phyloP scores from a whole-genome alignment of 169 alveolate species.

The Amoebophrya sp. region DNA sequence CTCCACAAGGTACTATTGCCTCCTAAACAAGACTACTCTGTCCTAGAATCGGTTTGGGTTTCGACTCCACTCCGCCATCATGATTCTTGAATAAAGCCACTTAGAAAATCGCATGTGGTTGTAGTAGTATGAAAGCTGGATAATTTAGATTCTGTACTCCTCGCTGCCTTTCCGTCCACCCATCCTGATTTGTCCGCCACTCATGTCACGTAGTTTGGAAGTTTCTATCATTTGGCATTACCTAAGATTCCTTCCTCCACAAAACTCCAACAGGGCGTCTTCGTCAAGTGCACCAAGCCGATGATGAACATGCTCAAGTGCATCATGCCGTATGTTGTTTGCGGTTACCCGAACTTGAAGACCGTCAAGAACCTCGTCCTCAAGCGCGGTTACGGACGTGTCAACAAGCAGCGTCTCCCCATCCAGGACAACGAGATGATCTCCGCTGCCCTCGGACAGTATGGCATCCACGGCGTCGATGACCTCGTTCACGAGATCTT shows the following conservation, averaged over 20 bases:
- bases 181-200: constrained; percentile 39
- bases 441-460: constrained; percentile 69
- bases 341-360: constrained; percentile 92
- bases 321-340: constrained; percentile 93
- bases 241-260: not conserved
- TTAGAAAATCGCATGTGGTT: too few species aligned
- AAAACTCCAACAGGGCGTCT: constrained; percentile 11
- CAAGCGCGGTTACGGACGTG: constrained; percentile 94
- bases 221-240: not conserved
- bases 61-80: too few species aligned
- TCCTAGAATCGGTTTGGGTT: too few species aligned
- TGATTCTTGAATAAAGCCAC: too few species aligned
- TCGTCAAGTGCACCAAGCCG: constrained; percentile 89
- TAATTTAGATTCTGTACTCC: too few species aligned
- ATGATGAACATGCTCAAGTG: constrained; percentile 92
- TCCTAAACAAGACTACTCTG: too few species aligned
- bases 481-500: constrained; percentile 95
- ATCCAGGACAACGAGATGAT: constrained; percentile 75
- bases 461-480: constrained; percentile 79
- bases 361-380: constrained; percentile 89
- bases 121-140: too few species aligned
- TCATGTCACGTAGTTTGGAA: not conserved
- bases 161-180: too few species aligned
- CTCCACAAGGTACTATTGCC: constrained; percentile 98
- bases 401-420: constrained; percentile 80